phyloP scores from a whole-genome alignment of 257 asterid genomes.

The Primulina eburnea region DNA sequence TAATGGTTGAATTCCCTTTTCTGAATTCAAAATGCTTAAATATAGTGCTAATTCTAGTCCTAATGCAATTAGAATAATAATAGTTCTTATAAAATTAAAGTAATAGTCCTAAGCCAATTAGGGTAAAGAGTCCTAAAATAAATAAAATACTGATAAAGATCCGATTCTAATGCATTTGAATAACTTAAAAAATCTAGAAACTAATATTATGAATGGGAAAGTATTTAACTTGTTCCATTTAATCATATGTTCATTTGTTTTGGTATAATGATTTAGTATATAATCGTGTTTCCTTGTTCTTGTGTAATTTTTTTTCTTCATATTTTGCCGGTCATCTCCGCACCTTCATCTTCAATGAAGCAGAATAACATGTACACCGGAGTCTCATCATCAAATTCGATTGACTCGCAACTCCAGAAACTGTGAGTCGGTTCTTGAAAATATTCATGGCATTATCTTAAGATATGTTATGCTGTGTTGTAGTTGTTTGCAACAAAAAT shows the following conservation, averaged over 20 bases:
- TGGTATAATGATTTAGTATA: background rate
- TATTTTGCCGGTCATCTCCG: conserved; percentile 36
- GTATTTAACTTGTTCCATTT: background rate
- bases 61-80: no score
- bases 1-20: no score
- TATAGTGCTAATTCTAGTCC: no score
- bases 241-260: background rate
- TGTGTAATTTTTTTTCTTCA: conserved; percentile 30
- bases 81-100: no score
- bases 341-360: conserved; percentile 47
- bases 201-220: no score
- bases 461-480: conserved; percentile 4
- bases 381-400: conserved; percentile 48
- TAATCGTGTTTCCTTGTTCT: conserved; percentile 10
- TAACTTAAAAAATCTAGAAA: no score
- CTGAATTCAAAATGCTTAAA: no score
- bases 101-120: no score
- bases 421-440: conserved; percentile 49
- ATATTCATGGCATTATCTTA: background rate
- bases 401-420: conserved; percentile 64
- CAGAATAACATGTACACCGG: conserved; percentile 41
- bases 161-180: no score
- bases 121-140: no score
- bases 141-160: no score
- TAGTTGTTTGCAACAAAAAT: background rate